Evolutionary conservation across 495 filamentous ascomycete species (phyloP), one percentile per base, ranked within the genome.

Genomic region (Halenospora varia): DNA sequence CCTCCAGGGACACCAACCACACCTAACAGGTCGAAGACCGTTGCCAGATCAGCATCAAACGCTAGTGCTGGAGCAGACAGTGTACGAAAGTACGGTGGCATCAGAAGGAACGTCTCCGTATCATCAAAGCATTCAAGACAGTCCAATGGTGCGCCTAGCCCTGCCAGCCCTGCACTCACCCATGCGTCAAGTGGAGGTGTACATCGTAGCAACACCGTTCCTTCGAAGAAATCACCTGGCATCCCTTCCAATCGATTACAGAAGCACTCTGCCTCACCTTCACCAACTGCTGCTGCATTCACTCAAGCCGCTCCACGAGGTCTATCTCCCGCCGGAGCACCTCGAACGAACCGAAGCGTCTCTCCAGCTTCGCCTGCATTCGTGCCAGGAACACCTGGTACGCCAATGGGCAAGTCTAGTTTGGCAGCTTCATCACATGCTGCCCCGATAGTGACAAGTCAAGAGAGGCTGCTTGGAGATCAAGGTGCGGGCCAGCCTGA

Each of bases 191-290:
- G 75, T 23, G 77, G 82, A 59, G 90, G 90, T 8, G 79, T 98
- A 39, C 86, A 88, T 58, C 80, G 94, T 63, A 97, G 92, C 72
- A 98, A 97, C 71, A 98, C 94, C 9, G 73, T 97, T 17, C 94
- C 94, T n/a, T 93, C 92, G 1, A 94, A 95, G 68, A 89, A 85
- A 73, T 92, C 93, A 1, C 89, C 92, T 17, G 84, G 79, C 11
- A 62, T 93, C 22, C 73, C 79, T 18, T 74, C 80, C 3, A 72
- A 74, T 10, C 55, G 65, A 24, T 22, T 65, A 44, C 59, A 65
- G 29, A 68, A 65, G 56, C 50, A 53, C 20, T 60, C 65, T 2
- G 60, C 49, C 18, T 56, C 62, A 26, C 53, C 56, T 25, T 68
- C 65, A 22, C 65, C 65, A 15, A 61, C 52, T 10, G 41, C 48